Conservation (phyloP, 352 stramenopile species). For the Phytophthora vignae region DNA sequence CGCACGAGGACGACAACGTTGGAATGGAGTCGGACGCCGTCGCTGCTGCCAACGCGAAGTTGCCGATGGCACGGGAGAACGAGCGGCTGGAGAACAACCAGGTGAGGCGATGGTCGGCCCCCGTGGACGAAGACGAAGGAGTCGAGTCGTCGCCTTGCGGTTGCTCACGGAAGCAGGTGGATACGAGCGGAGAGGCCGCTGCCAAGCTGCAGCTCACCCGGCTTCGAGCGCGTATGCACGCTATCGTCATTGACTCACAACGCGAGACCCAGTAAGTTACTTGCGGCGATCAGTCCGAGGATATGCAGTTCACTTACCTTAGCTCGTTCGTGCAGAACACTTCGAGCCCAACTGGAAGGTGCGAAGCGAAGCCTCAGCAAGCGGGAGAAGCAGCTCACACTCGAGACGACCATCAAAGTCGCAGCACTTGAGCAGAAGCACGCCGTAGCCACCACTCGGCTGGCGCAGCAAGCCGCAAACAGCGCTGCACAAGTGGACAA, state of each 20-base stretch:
- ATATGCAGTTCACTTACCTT: conserved; percentile 21
- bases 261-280: conserved; percentile 51
- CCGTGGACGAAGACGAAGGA: conserved; percentile 24
- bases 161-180: conserved; percentile 32
- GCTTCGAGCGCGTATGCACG: conserved; percentile 61
- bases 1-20: conserved; percentile 45
- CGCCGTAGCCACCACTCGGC: conserved; percentile 45
- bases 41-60: conserved; percentile 12
- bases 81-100: conserved; percentile 35
- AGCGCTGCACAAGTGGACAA: conserved; percentile 44
- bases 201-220: conserved; percentile 55
- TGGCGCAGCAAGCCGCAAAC: conserved; percentile 45
- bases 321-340: conserved; percentile 30
- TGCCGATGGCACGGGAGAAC: conserved; percentile 22
- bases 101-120: conserved; percentile 30
- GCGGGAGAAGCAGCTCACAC: conserved; percentile 57
- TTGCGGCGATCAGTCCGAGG: not conserved
- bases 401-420: conserved; percentile 58
- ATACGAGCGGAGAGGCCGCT: conserved; percentile 32
- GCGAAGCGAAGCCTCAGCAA: conserved; percentile 42
- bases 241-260: conserved; percentile 57
- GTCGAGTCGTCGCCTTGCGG: conserved; percentile 12
- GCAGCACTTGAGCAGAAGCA: conserved; percentile 60
- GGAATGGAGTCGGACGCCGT: conserved; percentile 13
- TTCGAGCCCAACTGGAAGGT: conserved; percentile 55